Evolutionary conservation across 331 rosid species (phyloP), one percentile per base, ranked within the genome.

Genomic region (Ulmus americana): DNA sequence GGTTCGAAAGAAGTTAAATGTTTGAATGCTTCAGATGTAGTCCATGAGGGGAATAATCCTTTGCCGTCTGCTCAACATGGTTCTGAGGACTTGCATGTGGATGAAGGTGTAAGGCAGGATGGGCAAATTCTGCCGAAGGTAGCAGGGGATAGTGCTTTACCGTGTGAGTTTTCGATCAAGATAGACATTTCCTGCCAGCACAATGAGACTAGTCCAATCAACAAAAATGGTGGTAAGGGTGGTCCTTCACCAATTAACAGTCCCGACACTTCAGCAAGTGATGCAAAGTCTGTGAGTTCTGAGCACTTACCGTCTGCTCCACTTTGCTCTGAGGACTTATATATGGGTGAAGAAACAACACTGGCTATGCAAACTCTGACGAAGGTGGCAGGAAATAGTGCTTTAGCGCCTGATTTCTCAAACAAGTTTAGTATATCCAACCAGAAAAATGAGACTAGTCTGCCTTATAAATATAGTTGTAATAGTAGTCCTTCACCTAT

Each of bases 21-120:
- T 53, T 15, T 51, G 7, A 48, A 45, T 58, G 56, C 15, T 58
- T 63, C 57, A 10, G 8, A 55, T 62, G 9, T 74, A 1, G 53
- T 7, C 44, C 1, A 28, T 13, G 15, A 45, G 6, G 28, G 43
- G 59, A 54, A 51, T 66, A 7, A 20, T 45, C 18, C 70, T 60
- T 47, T 62, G 8, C 59, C 68, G 13, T 67, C 74, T 67, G 38
- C 39, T 59, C 59, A 0, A 35, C 52, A 42, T 45, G 44, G 28
- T 39, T 39, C 72, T 4, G 5, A 40, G 54, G 69, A 42, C 49
- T 28, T 28, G 35, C 35, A 28, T 28, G 35, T 28, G 35, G 35
- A 3, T 28, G 35, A 28, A 28, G 35, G 2, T 28, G 35, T 28
- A 28, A 28, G 35, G 35, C 35, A 28, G 35, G 35, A 2, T 28